Base-by-base conservation (phyloP, 2,329 filamentous ascomycete genomes). In the Penicillium brasilianum region DNA sequence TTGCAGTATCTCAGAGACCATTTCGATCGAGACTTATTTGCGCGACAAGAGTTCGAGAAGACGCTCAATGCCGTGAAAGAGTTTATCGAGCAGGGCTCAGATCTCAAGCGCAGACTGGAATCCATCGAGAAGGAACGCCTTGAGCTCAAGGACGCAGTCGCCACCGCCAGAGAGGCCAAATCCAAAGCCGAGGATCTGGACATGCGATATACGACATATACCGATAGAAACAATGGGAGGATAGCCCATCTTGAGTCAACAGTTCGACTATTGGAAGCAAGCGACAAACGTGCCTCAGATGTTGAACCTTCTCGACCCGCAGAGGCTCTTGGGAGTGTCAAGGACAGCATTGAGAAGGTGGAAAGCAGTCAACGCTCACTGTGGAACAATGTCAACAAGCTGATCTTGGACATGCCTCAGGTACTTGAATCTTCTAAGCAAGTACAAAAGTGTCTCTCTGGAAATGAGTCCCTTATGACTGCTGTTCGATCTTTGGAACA, bases 401-500 rank as follows among this genome's bases (percentile, higher is more conserved):
- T 56, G 11, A 39, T 48, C 6, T 16, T 48, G 16, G 43, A 48
- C 16, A 56, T 20, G 18, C 53, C 41, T n/a, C 39, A 36, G 28
- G 8, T 37, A 13, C 18, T 14, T 14, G 30, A 51, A 11, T 53
- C 20, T 28, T 25, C 13, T 2, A 16, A 53, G 18, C 34, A 53
- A 39, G 43, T 56, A 16, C 41, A 36, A 8, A 54, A 44, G 37
- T 54, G 52, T n/a, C 22, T 54, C 2, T 25, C 37, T 30, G 16
- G 10, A 16, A 14, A 67, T 1, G 62, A 68, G 3, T 66, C 60
- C 16, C n/a, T 75, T 3, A 61, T 53, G 7, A 63, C 65, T 20
- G 69, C 66, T n/a, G 37, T 77, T 22, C 69, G 71, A 32, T 78
- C 76, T 0, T 65, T 88, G 8, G 80, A 84, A 66, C 58, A 61